Percentiles rank a stretch among this genome's conserved stretches.
These are phyloP conservation scores for Candida silvatica DNA, from an alignment of 805 yeast species.

Conservation along the genomic window DNA sequence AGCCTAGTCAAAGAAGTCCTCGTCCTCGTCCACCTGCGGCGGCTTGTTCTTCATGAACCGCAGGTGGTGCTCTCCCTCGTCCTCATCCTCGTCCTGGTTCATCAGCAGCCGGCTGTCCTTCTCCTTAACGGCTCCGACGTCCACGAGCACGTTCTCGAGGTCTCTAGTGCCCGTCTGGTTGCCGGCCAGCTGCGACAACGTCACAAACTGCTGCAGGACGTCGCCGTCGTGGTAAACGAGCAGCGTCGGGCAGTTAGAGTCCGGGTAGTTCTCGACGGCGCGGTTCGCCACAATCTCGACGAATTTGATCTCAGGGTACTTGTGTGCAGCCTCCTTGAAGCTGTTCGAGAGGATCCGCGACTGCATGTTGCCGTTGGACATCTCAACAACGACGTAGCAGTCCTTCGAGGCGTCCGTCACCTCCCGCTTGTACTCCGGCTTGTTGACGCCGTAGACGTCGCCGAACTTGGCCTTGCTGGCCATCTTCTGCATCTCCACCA, in stretches of 20 bases:
- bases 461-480: constrained; percentile 59
- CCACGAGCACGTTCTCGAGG: constrained; percentile 64
- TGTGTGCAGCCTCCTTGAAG: constrained; percentile 49
- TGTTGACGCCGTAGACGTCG: constrained; percentile 64
- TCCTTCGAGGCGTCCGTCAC: constrained; percentile 74
- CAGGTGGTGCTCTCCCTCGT: constrained; percentile 46
- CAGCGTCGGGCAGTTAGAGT: constrained; percentile 82
- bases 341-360: constrained; percentile 61
- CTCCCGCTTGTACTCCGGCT: constrained; percentile 81
- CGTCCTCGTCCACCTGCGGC: constrained; percentile 27
- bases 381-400: constrained; percentile 65
- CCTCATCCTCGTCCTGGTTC: constrained; percentile 46
- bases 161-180: constrained; percentile 62
- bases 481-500: constrained; percentile 62
- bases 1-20: constrained; percentile 39
- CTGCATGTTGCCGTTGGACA: constrained; percentile 65
- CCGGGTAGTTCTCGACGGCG: constrained; percentile 91
- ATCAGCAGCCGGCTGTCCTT: constrained; percentile 58
- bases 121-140: constrained; percentile 53
- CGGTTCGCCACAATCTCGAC: constrained; percentile 87
- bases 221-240: constrained; percentile 72
- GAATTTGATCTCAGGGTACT: constrained; percentile 76
- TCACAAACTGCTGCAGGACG: constrained; percentile 73
- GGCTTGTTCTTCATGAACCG: constrained; percentile 40
- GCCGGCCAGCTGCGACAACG: constrained; percentile 79